Evolutionary conservation across 2,329 filamentous ascomycete genomes (phyloP).

Genomic region (Calonectria henricotiae): DNA sequence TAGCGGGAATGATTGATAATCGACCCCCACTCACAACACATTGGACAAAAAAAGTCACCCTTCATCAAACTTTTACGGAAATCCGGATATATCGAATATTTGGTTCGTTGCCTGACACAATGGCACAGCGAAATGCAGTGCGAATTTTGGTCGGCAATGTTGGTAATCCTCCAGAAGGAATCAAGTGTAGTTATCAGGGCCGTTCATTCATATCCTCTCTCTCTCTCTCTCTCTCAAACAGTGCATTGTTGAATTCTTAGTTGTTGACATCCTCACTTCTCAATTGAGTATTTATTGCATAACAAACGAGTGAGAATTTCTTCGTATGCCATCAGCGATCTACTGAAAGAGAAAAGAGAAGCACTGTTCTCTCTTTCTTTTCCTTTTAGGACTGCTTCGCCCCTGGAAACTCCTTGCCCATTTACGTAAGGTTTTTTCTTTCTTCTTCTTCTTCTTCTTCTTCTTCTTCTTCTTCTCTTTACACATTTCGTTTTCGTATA

Average conservation of each 20-base stretch:
- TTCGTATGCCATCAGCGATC: neutral
- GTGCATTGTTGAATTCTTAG: no score
- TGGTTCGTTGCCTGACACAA: neutral
- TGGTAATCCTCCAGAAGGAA: no score
- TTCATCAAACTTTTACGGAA: slow-evolving; percentile 2
- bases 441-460: no score
- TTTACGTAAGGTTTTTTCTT: neutral
- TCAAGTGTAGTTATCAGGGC: no score
- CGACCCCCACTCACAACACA: slow-evolving; percentile 33
- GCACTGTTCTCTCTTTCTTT: neutral
- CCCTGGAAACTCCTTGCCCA: neutral
- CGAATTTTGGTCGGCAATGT: neutral
- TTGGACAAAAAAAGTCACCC: slow-evolving; percentile 26
- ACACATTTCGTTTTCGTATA: slow-evolving; percentile 4
- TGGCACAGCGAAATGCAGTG: slow-evolving; percentile 1
- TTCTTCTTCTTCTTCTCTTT: neutral
- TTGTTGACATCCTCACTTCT: neutral
- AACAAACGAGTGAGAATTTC: neutral
- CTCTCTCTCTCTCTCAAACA: no score
- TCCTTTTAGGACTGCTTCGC: neutral
- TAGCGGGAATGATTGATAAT: slow-evolving; percentile 44
- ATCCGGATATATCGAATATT: slow-evolving; percentile 20
- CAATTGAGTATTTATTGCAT: no score
- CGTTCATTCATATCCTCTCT: no score
- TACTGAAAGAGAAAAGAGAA: neutral